Evolutionary conservation across 768 basidiomycete species (phyloP).

Genomic region (Leccinum barrowsii): DNA sequence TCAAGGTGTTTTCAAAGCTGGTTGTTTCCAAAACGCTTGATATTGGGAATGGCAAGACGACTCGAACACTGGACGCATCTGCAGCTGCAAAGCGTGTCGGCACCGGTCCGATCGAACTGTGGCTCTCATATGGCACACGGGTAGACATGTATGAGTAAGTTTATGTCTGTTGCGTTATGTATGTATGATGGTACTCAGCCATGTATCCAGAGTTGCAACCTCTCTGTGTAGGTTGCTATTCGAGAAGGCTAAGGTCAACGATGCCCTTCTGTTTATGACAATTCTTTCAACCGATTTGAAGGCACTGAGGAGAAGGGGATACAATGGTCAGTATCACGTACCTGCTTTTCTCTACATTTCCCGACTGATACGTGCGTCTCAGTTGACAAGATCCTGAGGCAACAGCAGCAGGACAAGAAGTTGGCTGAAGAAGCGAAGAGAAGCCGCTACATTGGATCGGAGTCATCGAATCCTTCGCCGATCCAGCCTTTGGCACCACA

Average conservation of each 20-base stretch:
- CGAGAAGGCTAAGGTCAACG: constrained; percentile 75
- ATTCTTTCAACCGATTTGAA: constrained; percentile 88
- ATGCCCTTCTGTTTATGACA: constrained; percentile 87
- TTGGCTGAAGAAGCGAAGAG: constrained; percentile 45
- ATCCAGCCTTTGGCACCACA: constrained; percentile 16
- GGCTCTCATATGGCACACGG: constrained; percentile 70
- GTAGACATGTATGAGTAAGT: constrained; percentile 93
- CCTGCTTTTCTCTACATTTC: constrained; percentile 2
- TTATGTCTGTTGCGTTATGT: not conserved
- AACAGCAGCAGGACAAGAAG: constrained; percentile 67
- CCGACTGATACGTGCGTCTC: constrained; percentile 1
- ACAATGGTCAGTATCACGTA: constrained; percentile 56
- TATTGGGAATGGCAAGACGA: constrained; percentile 46
- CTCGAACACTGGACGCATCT: constrained; percentile 64
- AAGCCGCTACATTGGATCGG: constrained; percentile 22
- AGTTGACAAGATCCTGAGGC: constrained; percentile 90
- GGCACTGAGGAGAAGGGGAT: constrained; percentile 77
- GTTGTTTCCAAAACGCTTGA: constrained; percentile 58
- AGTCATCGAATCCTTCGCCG: constrained; percentile 7
- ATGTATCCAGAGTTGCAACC: constrained; percentile 64
- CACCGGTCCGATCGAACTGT: constrained; percentile 66
- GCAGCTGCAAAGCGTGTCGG: constrained; percentile 59
- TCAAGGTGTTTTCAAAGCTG: constrained; percentile 64
- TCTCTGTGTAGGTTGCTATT: constrained; percentile 80
- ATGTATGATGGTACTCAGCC: not conserved